Percentiles rank a stretch among this genome's conserved stretches.
Evolutionary conservation across 164 flowering plant species (phyloP).

Genomic region (Echeveria elegans): DNA sequence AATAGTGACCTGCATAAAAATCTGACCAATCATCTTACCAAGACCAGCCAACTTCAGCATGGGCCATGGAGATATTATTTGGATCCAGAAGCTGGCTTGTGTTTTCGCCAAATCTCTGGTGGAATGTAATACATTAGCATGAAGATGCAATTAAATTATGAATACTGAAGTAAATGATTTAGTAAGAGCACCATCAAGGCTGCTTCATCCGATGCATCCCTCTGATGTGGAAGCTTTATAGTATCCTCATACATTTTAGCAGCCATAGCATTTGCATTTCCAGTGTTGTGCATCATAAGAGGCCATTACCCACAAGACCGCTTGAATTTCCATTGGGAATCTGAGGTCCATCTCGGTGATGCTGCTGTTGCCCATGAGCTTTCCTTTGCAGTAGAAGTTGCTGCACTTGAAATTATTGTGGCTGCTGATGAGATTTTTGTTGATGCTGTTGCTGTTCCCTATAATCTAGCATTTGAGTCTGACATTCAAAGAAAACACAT

Average conservation of each 20-base stretch:
- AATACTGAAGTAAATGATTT: not conserved
- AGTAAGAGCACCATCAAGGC: constrained; percentile 46
- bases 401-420: constrained; percentile 31
- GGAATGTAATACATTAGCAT: constrained; percentile 12
- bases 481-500: constrained; percentile 6
- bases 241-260: constrained; percentile 82
- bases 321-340: constrained; percentile 16
- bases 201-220: constrained; percentile 70
- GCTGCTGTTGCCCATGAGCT: constrained; percentile 29
- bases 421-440: constrained; percentile 32
- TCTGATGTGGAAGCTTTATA: constrained; percentile 59
- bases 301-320: constrained; percentile 33
- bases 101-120: constrained; percentile 70
- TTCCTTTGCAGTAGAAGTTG: constrained; percentile 30
- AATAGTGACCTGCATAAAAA: too few species aligned
- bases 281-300: constrained; percentile 50
- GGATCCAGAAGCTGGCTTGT: constrained; percentile 64
- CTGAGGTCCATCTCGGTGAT: constrained; percentile 21
- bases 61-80: constrained; percentile 57
- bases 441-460: constrained; percentile 41
- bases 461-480: constrained; percentile 50
- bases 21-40: too few species aligned
- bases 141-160: not conserved
- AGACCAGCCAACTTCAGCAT: constrained; percentile 54
- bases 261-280: constrained; percentile 65